Evolutionary conservation across 2,329 filamentous ascomycete species (phyloP).

Genomic region (Aspergillus piperis): DNA sequence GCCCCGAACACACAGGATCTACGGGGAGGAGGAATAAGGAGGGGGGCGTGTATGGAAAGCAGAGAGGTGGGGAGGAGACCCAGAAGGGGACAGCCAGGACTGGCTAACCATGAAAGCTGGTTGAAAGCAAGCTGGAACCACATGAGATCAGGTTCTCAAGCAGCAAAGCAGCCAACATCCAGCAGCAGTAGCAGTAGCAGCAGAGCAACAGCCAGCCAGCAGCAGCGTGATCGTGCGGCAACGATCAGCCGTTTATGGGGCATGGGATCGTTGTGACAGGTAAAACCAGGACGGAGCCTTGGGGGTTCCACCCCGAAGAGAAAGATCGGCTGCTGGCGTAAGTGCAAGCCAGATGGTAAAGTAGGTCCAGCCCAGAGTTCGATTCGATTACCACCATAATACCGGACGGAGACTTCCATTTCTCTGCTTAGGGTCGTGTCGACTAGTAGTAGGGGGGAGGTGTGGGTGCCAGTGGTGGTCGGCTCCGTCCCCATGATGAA

Average conservation of each 20-base stretch:
- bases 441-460: too few species aligned
- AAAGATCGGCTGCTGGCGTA: conserved; percentile 16
- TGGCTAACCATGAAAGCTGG: neutral
- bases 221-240: conserved; percentile 30
- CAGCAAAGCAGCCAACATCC: neutral
- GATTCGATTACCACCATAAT: conserved; percentile 10
- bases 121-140: conserved; percentile 4
- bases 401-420: conserved; percentile 7
- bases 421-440: too few species aligned
- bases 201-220: neutral
- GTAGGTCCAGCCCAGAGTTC: too few species aligned
- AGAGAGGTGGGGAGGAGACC: too few species aligned
- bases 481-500: conserved; percentile 12
- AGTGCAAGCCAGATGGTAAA: neutral
- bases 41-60: neutral
- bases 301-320: conserved; percentile 9
- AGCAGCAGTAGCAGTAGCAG: neutral
- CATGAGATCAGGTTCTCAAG: conserved; percentile 31
- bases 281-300: conserved; percentile 19
- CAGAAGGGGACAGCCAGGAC: too few species aligned
- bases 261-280: conserved; percentile 37
- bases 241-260: conserved; percentile 43
- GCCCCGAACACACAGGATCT: conserved; percentile 13
- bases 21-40: neutral
- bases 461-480: neutral